These are phyloP conservation scores for Gautieria morchelliformis DNA, from an alignment of 768 basidiomycete genomes.

Conservation along the genomic window DNA sequence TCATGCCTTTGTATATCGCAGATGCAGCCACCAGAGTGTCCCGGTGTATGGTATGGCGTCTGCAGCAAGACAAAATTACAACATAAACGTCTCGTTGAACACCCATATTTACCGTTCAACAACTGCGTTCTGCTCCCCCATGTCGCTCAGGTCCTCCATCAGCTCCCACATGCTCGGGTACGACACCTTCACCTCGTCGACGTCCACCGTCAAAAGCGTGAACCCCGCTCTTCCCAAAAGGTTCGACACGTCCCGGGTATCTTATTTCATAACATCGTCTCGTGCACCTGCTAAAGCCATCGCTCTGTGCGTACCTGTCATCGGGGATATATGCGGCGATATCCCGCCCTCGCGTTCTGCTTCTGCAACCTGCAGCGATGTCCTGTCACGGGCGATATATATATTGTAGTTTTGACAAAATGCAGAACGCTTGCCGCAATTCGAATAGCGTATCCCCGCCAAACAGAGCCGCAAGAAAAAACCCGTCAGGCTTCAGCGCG, in stretches of 20 bases:
- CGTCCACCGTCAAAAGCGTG: constrained; percentile 86
- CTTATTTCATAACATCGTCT: constrained; percentile 28
- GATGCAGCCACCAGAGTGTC: constrained; percentile 89
- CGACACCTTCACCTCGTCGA: constrained; percentile 82
- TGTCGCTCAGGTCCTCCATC: constrained; percentile 84
- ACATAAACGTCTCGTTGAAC: background rate
- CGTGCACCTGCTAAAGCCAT: background rate
- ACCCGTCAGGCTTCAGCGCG: constrained; percentile 79
- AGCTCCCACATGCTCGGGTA: constrained; percentile 98
- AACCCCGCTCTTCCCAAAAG: constrained; percentile 90
- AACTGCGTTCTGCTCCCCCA: constrained; percentile 95
- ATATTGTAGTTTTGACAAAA: background rate
- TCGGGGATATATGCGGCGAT: constrained; percentile 93
- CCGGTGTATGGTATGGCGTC: constrained; percentile 59
- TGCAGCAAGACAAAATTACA: constrained; percentile 17
- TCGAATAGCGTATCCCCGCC: constrained; percentile 97
- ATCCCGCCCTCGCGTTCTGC: constrained; percentile 91
- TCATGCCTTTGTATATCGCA: constrained; percentile 81
- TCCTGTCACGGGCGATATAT: constrained; percentile 35
- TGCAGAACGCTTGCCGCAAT: constrained; percentile 44
- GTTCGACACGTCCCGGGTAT: constrained; percentile 88
- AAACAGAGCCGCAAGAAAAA: constrained; percentile 90
- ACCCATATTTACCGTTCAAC: constrained; percentile 53
- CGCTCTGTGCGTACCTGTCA: constrained; percentile 59
- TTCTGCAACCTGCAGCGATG: constrained; percentile 89